Evolutionary conservation across 2,329 filamentous ascomycete genomes (phyloP), one percentile per base, ranked within the genome.

Genomic region (Aureobasidium namibiae): DNA sequence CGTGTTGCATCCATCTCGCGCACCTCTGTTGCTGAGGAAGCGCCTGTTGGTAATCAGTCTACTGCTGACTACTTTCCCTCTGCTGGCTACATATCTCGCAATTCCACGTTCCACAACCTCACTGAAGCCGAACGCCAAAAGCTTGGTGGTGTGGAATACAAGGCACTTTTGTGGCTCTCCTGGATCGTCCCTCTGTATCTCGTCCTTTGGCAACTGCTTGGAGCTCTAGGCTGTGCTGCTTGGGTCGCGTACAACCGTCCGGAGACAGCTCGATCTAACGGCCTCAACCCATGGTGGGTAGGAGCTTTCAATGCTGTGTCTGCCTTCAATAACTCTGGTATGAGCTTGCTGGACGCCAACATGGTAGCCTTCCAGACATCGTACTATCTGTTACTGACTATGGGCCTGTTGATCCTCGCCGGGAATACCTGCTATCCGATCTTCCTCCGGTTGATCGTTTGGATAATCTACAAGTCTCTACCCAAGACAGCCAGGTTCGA

Each of bases 301-400:
- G 85, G 85, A 41, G 79, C 83, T 45, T 89, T 88, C 72, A 84
- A 86, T 62, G 82, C 82, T 1, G 79, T 83, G 4, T 86, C 83
- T 18, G 85, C 85, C 0, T 89, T 88, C 70, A 87, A 87, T 71
- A 88, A 88, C 64, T 84, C 80, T n/a, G 85, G 85, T 41, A 86
- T 89, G 83, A 82, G 80, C 21, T 74, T 88, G 36, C 72, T 88
- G 13, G 84, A 88, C 67, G 78, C 80, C 41, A 87, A 86, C 66
- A 85, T 89, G 74, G 74, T 81, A 3, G 81, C 82, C 0, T 87
- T 85, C 60, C 79, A 82, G 60, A 74, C 66, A 0, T 66, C 67
- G 29, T 68, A 70, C n/a, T 76, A 72, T 2, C 70, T 82, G 60
- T 65, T 82, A 56, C 67, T 80, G 50, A 78, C 73, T 3, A 73